A percentile compares a stretch with the other conserved stretches of the same genome.
phyloP scores from a whole-genome alignment of 805 yeast genomes.

The Metschnikowia reukaufii region DNA sequence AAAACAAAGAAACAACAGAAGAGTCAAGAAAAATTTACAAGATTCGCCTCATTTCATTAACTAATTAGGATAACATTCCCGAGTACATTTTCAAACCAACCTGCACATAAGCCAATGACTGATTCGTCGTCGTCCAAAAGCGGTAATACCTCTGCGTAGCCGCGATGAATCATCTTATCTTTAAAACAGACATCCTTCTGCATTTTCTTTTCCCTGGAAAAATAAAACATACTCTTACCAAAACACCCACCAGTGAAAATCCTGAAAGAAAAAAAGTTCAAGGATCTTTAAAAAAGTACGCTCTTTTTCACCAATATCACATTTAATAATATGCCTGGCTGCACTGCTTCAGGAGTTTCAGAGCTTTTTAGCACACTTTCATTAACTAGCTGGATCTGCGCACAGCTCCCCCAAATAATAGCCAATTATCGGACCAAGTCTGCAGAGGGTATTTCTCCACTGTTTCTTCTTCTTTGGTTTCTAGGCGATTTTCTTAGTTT shows the following conservation, averaged over 20 bases:
- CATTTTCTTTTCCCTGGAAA: neutral
- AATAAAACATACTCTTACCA: neutral
- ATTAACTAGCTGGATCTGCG: conserved; percentile 60
- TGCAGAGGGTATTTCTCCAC: conserved; percentile 65
- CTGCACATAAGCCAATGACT: conserved; percentile 5
- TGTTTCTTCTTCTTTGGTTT: conserved; percentile 63
- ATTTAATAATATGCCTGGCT: conserved; percentile 5
- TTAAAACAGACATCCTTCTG: neutral
- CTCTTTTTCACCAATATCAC: no score
- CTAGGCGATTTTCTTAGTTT: conserved; percentile 47
- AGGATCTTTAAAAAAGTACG: no score
- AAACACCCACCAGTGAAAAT: neutral
- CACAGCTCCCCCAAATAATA: conserved; percentile 70
- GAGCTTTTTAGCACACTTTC: conserved; percentile 21
- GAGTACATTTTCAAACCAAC: neutral
- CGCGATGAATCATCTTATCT: conserved; percentile 14
- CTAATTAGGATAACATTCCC: no score
- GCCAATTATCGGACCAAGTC: conserved; percentile 58
- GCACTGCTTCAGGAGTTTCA: conserved; percentile 15
- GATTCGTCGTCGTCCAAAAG: conserved; percentile 3
- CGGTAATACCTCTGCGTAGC: conserved; percentile 7
- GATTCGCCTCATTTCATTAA: no score
- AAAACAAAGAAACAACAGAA: no score
- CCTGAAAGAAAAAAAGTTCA: neutral
- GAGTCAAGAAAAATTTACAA: no score